phyloP scores from a whole-genome alignment of 345 rosid species.

The Citrus mangshanensis region DNA sequence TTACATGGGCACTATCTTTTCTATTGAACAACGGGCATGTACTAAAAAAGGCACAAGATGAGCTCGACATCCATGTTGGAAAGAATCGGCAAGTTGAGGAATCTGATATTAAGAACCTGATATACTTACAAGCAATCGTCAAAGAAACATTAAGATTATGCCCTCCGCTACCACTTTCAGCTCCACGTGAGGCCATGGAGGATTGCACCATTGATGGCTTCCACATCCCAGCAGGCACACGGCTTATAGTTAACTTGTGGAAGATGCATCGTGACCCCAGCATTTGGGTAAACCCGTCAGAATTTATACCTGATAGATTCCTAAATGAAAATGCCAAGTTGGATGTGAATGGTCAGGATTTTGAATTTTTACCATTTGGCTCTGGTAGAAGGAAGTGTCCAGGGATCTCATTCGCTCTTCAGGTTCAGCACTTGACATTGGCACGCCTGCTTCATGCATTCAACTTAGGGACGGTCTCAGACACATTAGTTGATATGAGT shows the following conservation, averaged over 20 bases:
- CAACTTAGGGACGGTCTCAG: constrained; percentile 4
- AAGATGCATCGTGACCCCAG: constrained; percentile 29
- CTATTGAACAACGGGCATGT: constrained; percentile 32
- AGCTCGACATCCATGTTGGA: constrained; percentile 31
- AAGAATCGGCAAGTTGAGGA: constrained; percentile 32
- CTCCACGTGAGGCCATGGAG: constrained; percentile 26
- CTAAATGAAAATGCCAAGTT: constrained; percentile 13
- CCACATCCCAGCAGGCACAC: constrained; percentile 36
- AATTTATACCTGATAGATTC: constrained; percentile 30
- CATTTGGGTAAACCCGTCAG: constrained; percentile 16
- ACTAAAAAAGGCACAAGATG: constrained; percentile 37
- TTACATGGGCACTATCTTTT: constrained; percentile 44
- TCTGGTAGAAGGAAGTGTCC: constrained; percentile 38
- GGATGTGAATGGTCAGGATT: constrained; percentile 21
- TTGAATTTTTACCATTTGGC: constrained; percentile 30
- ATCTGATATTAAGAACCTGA: constrained; percentile 36
- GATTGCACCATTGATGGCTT: constrained; percentile 27
- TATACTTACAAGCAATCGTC: constrained; percentile 37
- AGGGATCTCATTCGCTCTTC: constrained; percentile 22
- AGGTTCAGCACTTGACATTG: constrained; percentile 20
- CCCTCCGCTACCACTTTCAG: constrained; percentile 31
- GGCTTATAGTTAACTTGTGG: constrained; percentile 22
- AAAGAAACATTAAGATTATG: constrained; percentile 43
- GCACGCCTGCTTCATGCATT: constrained; percentile 32
- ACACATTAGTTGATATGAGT: constrained; percentile 20